Percentiles rank a stretch among this genome's conserved stretches.
These are phyloP conservation scores for Podospora fimiseda DNA, from an alignment of 495 filamentous ascomycete genomes.

Conservation along the genomic window DNA sequence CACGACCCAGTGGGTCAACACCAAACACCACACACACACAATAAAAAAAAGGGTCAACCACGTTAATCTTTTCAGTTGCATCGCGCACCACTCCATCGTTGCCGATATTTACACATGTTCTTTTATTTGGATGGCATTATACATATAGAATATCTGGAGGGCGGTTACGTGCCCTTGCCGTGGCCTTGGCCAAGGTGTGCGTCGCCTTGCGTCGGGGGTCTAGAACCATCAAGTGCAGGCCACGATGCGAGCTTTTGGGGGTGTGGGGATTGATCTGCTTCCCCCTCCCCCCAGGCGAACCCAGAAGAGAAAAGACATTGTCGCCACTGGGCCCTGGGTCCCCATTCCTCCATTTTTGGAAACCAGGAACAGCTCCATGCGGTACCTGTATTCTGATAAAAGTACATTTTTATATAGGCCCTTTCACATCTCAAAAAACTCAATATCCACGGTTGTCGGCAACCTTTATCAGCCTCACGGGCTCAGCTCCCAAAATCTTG, in stretches of 20 bases:
- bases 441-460: not conserved
- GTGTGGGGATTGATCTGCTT: too few species aligned
- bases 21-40: too few species aligned
- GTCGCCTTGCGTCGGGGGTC: too few species aligned
- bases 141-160: too few species aligned
- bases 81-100: too few species aligned
- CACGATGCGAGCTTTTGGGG: too few species aligned
- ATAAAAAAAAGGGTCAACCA: not conserved
- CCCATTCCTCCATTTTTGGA: not conserved
- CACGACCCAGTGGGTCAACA: not conserved
- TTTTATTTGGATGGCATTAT: too few species aligned
- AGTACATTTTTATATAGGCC: not conserved
- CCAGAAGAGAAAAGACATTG: not conserved
- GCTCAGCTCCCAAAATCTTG: not conserved
- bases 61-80: too few species aligned
- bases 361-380: not conserved
- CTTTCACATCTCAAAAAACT: not conserved
- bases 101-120: too few species aligned
- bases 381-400: slow-evolving; percentile 1
- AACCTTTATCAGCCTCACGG: not conserved
- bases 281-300: not conserved
- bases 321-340: slow-evolving; percentile 1
- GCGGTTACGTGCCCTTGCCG: too few species aligned
- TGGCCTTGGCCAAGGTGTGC: too few species aligned
- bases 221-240: too few species aligned